Evolutionary conservation across 768 basidiomycete genomes (phyloP), one percentile per base, ranked within the genome.

Genomic region (Hericium alpestre): DNA sequence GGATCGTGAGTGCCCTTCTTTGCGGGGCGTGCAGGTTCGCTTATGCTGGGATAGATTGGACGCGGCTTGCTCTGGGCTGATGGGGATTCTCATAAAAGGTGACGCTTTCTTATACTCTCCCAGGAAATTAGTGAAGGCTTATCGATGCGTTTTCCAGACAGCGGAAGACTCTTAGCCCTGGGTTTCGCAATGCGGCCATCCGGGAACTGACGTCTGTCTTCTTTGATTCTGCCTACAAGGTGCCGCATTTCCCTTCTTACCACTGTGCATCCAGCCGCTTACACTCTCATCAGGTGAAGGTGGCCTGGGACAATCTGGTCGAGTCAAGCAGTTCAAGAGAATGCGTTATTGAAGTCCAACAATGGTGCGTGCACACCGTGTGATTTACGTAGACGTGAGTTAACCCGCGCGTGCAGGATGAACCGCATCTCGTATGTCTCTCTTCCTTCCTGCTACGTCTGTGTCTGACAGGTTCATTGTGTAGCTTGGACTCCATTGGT

Each of bases 401-500:
- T 43, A 4, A 46, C 43, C 15, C 4, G 43, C 15, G 12, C 41
- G 8, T 15, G 6, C 20, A 46, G 43, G 43, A 46, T 46, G 43
- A 46, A 46, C 16, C 43, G 15, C 15, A 46, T 46, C 16, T 46
- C 43, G 43, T 46, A 10, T 4, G 43, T 46, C n/a, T n/a, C 11
- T 18, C 1, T 43, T 12, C 4, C 16, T 18, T 18, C 16, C 41
- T 43, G 41, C 16, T 43, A 18, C 41, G 15, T 46, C 25, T 9
- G n/a, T 46, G 8, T 18, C 12, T 46, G 20, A n/a, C n/a, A 4
- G 2, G 16, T 9, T 9, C 38, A 20, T 51, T n/a, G 10, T 15
- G n/a, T 50, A 82, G 80, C 11, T 69, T 84, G 4, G 83, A 84
- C 61, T 75, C 71, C 1, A 72, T 84, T 53, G 80, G 82, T 13